Conservation (phyloP, 768 basidiomycete species). For the Boletus eberwhitei region DNA sequence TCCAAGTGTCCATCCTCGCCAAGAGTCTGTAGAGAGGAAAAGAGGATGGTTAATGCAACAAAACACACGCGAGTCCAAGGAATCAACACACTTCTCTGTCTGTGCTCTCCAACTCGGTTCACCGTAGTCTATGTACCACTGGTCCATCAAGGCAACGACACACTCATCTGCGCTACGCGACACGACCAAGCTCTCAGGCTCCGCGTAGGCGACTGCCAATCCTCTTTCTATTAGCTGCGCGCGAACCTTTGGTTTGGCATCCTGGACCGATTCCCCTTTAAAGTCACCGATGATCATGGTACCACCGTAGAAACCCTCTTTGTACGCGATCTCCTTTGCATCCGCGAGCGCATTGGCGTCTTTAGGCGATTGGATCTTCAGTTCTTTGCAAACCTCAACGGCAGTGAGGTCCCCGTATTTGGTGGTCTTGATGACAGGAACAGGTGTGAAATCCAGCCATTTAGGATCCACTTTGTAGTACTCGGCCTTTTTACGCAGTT, state of each 20-base stretch:
- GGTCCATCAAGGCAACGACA: slow-evolving; percentile 96
- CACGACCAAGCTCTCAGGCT: slow-evolving; percentile 89
- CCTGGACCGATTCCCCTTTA: slow-evolving; percentile 83
- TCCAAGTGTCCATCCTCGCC: slow-evolving; percentile 85
- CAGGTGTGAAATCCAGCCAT: slow-evolving; percentile 82
- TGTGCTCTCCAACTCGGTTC: slow-evolving; percentile 85
- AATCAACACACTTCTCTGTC: slow-evolving; percentile 66
- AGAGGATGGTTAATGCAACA: neutral
- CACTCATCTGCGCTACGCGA: slow-evolving; percentile 95
- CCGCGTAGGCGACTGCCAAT: slow-evolving; percentile 87
- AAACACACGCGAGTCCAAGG: neutral
- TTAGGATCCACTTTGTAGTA: slow-evolving; percentile 91
- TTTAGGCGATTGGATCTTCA: slow-evolving; percentile 95
- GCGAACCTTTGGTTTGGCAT: slow-evolving; percentile 88
- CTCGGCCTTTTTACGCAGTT: slow-evolving; percentile 93
- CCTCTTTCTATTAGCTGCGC: slow-evolving; percentile 75
- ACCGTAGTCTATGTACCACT: slow-evolving; percentile 99
- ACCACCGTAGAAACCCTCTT: slow-evolving; percentile 96
- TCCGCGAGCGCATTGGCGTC: slow-evolving; percentile 91
- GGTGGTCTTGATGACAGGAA: slow-evolving; percentile 85
- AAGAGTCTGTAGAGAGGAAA: slow-evolving; percentile 51
- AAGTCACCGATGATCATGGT: slow-evolving; percentile 90
- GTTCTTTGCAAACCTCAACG: slow-evolving; percentile 72
- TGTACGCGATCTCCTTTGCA: slow-evolving; percentile 97
- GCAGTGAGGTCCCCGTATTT: slow-evolving; percentile 93